Conservation (phyloP, 2,329 filamentous ascomycete species). For the Beauveria medogensis region DNA sequence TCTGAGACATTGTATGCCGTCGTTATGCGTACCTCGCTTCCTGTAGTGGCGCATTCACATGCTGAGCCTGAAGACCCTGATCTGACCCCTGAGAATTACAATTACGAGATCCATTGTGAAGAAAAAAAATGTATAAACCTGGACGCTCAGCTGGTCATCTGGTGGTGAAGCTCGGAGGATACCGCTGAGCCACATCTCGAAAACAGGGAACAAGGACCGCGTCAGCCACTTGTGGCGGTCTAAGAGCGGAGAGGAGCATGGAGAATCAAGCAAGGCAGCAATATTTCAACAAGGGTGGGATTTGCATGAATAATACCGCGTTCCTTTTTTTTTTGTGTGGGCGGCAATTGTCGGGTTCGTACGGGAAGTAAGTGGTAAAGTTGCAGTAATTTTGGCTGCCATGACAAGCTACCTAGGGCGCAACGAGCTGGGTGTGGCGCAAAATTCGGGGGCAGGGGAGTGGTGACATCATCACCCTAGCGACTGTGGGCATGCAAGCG, state of each 20-base stretch:
- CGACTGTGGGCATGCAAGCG: conserved; percentile 9
- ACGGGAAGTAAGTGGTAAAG: too few species aligned
- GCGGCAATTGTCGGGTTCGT: conserved; percentile 5
- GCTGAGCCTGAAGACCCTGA: background rate
- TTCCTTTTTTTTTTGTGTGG: background rate
- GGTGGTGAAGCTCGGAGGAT: background rate
- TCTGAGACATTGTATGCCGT: background rate
- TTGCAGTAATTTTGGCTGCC: too few species aligned
- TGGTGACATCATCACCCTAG: conserved; percentile 27
- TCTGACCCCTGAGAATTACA: background rate
- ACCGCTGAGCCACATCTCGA: conserved; percentile 3
- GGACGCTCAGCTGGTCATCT: too few species aligned
- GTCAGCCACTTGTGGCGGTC: conserved; percentile 7
- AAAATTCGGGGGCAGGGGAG: background rate
- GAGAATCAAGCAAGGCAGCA: background rate
- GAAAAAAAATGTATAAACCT: too few species aligned
- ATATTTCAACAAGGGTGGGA: background rate
- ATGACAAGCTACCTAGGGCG: too few species aligned
- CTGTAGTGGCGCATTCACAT: background rate
- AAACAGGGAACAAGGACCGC: background rate
- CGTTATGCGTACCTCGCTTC: background rate
- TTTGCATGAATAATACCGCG: background rate
- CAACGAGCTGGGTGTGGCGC: background rate
- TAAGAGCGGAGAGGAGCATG: background rate
- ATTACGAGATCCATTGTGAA: background rate